Evolutionary conservation across 371 early-diverging fungal species (phyloP).

Genomic region (Rhizoclosmatium hyalinum): DNA sequence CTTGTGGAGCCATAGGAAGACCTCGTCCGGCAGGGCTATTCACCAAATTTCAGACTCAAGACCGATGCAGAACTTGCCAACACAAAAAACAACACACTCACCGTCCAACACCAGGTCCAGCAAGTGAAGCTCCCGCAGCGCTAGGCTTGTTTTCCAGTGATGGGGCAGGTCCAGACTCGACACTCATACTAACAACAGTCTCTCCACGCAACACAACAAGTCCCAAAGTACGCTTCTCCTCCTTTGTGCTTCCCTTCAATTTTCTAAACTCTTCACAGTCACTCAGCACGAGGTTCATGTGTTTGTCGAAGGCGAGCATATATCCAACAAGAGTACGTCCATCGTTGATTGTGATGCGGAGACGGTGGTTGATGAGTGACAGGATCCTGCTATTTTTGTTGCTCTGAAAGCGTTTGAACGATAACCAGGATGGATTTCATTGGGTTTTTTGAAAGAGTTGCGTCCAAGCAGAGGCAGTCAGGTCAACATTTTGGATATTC

Average conservation of each 20-base stretch:
- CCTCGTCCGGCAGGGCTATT: constrained; percentile 89
- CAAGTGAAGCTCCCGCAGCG: constrained; percentile 48
- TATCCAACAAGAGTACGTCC: constrained; percentile 92
- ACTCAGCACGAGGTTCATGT: constrained; percentile 97
- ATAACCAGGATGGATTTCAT: not conserved
- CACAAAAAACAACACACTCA: not conserved
- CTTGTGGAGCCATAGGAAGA: constrained; percentile 74
- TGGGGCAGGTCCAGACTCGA: constrained; percentile 94
- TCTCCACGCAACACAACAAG: constrained; percentile 95
- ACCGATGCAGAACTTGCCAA: constrained; percentile 52
- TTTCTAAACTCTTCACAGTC: constrained; percentile 97
- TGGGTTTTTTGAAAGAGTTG: not conserved
- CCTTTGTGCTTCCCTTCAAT: constrained; percentile 67
- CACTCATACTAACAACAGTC: constrained; percentile 86
- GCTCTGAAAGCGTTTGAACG: not conserved
- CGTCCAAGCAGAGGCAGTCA: not conserved
- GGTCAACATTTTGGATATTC: not conserved
- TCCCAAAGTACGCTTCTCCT: constrained; percentile 90
- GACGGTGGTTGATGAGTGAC: constrained; percentile 91
- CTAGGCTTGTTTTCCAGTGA: constrained; percentile 49
- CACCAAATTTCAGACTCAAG: constrained; percentile 32
- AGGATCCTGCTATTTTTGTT: constrained; percentile 63
- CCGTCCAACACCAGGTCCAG: constrained; percentile 69
- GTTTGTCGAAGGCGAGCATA: constrained; percentile 97
- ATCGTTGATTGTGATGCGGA: constrained; percentile 91